Evolutionary conservation across 2,329 filamentous ascomycete species (phyloP).

Genomic region (Apiospora hydei): DNA sequence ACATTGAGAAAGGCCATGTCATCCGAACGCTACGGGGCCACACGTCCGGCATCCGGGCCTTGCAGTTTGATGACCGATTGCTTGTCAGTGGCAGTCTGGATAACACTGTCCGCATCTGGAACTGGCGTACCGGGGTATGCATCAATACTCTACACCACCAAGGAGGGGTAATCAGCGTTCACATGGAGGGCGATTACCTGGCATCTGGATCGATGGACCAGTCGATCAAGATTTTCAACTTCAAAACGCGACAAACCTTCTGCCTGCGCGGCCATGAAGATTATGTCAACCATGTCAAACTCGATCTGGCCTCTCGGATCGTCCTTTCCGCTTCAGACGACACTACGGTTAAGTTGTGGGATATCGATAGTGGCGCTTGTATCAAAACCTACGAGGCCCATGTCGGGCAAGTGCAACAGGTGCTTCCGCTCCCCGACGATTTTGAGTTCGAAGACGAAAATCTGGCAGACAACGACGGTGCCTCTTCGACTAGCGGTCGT

Average conservation of each 20-base stretch:
- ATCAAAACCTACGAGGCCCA: constrained; percentile 85
- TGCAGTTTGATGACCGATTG: constrained; percentile 93
- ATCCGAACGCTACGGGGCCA: constrained; percentile 87
- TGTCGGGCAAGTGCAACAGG: constrained; percentile 93
- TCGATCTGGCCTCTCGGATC: constrained; percentile 83
- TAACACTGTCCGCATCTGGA: constrained; percentile 90
- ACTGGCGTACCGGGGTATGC: constrained; percentile 91
- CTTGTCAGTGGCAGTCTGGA: constrained; percentile 92
- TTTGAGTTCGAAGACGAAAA: constrained; percentile 83
- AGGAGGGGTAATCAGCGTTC: constrained; percentile 83
- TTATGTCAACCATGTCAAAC: constrained; percentile 95
- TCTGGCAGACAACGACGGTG: constrained; percentile 62
- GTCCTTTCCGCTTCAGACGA: constrained; percentile 95
- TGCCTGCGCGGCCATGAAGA: constrained; percentile 84
- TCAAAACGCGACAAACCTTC: constrained; percentile 81
- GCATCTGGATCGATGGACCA: constrained; percentile 90
- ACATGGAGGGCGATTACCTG: constrained; percentile 85
- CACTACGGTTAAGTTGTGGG: constrained; percentile 90
- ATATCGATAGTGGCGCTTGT: constrained; percentile 82
- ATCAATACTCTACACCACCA: constrained; percentile 82
- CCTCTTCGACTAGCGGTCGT: constrained; percentile 57
- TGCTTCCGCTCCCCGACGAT: constrained; percentile 82
- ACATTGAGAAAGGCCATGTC: constrained; percentile 86
- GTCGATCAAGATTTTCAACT: constrained; percentile 92
- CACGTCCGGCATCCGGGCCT: constrained; percentile 80